Percentiles rank a stretch among this genome's conserved stretches.
phyloP scores from a whole-genome alignment of 2,329 filamentous ascomycete species.

The Graphilbum fragrans region DNA sequence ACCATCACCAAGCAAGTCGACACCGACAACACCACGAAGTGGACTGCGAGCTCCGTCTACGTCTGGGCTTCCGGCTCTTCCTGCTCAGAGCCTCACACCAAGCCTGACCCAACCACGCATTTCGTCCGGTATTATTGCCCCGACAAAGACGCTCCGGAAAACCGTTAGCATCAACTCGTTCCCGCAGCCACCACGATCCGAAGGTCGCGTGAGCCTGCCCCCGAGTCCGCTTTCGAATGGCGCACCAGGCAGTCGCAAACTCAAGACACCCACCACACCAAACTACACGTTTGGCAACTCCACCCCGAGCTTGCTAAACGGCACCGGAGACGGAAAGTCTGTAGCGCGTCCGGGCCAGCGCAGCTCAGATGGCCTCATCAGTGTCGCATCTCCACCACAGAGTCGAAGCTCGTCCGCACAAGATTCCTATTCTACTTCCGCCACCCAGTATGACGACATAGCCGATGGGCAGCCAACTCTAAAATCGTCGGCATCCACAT shows the following conservation, averaged over 20 bases:
- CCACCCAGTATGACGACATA: constrained; percentile 75
- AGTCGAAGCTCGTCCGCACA: constrained; percentile 88
- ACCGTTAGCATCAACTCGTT: constrained; percentile 91
- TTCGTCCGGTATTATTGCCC: constrained; percentile 40
- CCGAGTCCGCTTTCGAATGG: constrained; percentile 47
- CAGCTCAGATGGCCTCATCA: constrained; percentile 64
- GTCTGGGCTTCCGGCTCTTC: constrained; percentile 13
- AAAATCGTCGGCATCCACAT: constrained; percentile 15
- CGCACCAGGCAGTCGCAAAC: constrained; percentile 35
- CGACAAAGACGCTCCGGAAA: constrained; percentile 65
- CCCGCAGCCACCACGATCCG: constrained; percentile 71
- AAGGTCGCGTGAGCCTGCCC: constrained; percentile 47
- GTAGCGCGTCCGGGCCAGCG: constrained; percentile 50
- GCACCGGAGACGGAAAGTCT: constrained; percentile 64
- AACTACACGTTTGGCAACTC: constrained; percentile 35
- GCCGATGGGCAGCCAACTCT: constrained; percentile 37
- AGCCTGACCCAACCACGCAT: constrained; percentile 44
- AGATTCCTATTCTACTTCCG: constrained; percentile 83
- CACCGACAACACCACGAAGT: constrained; percentile 38
- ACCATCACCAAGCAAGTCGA: constrained; percentile 36
- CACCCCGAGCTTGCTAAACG: constrained; percentile 68
- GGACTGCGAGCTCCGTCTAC: constrained; percentile 10
- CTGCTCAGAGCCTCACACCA: constrained; percentile 37
- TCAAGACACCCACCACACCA: constrained; percentile 43
- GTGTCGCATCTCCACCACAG: constrained; percentile 69